These are phyloP conservation scores for Beverwykella pulmonaria DNA, from an alignment of 495 filamentous ascomycete species.

Conservation along the genomic window DNA sequence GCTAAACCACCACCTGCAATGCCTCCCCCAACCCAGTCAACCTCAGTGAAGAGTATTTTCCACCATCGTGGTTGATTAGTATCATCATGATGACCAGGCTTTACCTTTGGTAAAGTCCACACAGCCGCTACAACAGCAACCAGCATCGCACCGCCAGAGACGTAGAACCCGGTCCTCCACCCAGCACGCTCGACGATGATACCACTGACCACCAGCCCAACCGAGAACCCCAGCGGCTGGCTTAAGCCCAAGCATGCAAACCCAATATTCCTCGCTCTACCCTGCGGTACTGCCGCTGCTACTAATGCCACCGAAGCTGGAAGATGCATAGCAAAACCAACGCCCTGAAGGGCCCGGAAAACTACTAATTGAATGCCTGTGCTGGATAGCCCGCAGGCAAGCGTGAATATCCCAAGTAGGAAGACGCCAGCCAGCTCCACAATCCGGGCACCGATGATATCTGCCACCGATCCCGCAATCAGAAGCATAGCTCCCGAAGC, in stretches of 20 bases:
- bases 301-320: constrained; percentile 57
- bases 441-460: constrained; percentile 52
- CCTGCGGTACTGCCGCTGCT: constrained; percentile 50
- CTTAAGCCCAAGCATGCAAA: constrained; percentile 57
- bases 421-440: constrained; percentile 54
- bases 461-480: constrained; percentile 55
- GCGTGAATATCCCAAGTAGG: constrained; percentile 49
- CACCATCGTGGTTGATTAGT: constrained; percentile 26
- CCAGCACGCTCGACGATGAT: constrained; percentile 53
- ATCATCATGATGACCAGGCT: constrained; percentile 39
- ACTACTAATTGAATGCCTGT: constrained; percentile 55
- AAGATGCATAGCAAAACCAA: constrained; percentile 54
- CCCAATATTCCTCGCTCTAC: constrained; percentile 54
- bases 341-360: constrained; percentile 55
- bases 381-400: constrained; percentile 52
- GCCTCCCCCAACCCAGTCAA: constrained; percentile 58
- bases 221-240: constrained; percentile 56
- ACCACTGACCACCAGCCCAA: constrained; percentile 59
- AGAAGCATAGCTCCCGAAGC: constrained; percentile 53
- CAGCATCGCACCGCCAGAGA: constrained; percentile 45
- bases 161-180: constrained; percentile 57
- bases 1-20: constrained; percentile 49
- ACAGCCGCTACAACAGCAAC: constrained; percentile 40
- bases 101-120: constrained; percentile 46
- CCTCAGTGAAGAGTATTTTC: constrained; percentile 17